phyloP scores from a whole-genome alignment of 169 alveolate species.

The Plasmodium gonderi region DNA sequence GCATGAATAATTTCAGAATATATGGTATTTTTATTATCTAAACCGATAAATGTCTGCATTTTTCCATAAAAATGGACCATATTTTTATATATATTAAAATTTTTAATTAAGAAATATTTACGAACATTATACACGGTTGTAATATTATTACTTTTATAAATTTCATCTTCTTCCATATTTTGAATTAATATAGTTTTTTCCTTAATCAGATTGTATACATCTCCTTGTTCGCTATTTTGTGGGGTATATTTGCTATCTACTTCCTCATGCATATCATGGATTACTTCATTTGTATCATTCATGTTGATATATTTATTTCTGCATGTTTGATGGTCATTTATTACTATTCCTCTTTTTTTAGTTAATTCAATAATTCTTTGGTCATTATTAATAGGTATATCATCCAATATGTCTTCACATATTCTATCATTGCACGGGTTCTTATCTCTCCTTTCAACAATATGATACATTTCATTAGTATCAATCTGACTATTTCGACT shows the following conservation, averaged over 20 bases:
- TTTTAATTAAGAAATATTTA: conserved; percentile 4
- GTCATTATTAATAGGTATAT: neutral
- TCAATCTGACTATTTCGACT: neutral
- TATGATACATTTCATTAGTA: neutral
- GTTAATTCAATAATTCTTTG: neutral
- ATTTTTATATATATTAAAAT: conserved; percentile 46
- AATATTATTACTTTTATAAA: conserved; percentile 3
- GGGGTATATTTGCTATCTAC: neutral
- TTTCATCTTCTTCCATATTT: neutral
- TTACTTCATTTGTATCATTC: conserved; percentile 9
- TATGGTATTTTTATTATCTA: conserved; percentile 26
- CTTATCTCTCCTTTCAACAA: neutral
- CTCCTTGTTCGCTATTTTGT: neutral
- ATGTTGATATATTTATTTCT: neutral
- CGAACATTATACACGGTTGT: conserved; percentile 23
- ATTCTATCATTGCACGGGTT: neutral
- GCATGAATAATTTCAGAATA: conserved; percentile 10
- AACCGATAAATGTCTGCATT: conserved; percentile 11
- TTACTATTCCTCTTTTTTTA: neutral
- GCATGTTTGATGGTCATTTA: neutral
- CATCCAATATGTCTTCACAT: neutral
- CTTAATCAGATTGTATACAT: conserved; percentile 21
- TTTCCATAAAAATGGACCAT: conserved; percentile 26
- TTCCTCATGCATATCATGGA: neutral
- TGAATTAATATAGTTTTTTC: conserved; percentile 16